These are phyloP conservation scores for Rhazya stricta DNA, from an alignment of 257 asterid species.

Conservation along the genomic window DNA sequence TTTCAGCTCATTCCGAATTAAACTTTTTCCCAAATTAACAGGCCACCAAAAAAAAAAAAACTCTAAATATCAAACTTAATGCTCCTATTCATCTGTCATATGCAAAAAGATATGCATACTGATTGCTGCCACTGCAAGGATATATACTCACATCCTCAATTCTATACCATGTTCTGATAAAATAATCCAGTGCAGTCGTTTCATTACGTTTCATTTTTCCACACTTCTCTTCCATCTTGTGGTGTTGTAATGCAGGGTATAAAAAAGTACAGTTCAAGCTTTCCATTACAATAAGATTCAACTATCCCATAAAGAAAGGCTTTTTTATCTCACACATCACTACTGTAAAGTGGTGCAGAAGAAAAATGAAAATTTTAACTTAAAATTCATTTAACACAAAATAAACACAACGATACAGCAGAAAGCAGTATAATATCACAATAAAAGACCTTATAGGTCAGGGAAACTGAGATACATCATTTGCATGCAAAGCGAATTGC, in stretches of 20 bases:
- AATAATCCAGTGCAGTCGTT: not conserved
- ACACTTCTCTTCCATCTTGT: not conserved
- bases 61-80: not conserved
- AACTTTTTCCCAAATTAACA: not conserved
- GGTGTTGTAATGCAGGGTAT: not conserved
- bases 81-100: not conserved
- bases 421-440: not conserved
- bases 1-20: not conserved
- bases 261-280: not conserved
- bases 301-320: not conserved
- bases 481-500: too few species aligned
- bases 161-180: too few species aligned
- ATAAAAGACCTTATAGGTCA: not conserved
- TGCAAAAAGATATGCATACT: not conserved
- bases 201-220: not conserved
- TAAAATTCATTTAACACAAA: not conserved
- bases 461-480: not conserved
- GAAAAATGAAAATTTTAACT: not conserved
- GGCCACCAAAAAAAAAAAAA: too few species aligned
- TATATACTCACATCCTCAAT: not conserved
- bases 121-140: not conserved
- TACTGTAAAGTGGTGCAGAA: not conserved
- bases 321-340: not conserved
- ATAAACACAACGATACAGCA: not conserved
- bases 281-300: not conserved